Evolutionary conservation across 108 stramenopile genomes (phyloP).

Genomic region (Fragilaria crotonensis): DNA sequence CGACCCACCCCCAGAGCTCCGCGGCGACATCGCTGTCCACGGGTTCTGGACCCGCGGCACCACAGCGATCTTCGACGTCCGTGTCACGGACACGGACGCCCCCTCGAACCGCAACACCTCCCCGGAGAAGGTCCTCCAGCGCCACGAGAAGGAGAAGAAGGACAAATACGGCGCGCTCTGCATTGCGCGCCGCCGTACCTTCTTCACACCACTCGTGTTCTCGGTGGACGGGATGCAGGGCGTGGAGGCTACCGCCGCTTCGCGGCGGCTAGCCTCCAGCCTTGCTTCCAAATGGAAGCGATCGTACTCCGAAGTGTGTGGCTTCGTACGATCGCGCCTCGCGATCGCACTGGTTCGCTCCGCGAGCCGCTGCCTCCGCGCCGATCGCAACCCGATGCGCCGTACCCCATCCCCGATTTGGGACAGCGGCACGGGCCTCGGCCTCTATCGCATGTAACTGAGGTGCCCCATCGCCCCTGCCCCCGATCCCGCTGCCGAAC

Average conservation of each 20-base stretch:
- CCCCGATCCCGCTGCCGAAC: too few species aligned
- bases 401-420: neutral
- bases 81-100: conserved; percentile 28
- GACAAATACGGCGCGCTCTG: conserved; percentile 21
- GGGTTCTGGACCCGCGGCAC: conserved; percentile 22
- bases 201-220: conserved; percentile 26
- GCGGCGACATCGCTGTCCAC: conserved; percentile 16
- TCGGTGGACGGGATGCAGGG: conserved; percentile 27
- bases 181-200: conserved; percentile 8
- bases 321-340: neutral
- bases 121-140: conserved; percentile 6
- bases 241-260: conserved; percentile 9
- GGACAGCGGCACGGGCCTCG: neutral
- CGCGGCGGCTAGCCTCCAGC: neutral
- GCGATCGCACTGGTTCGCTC: neutral
- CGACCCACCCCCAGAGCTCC: conserved; percentile 17
- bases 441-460: neutral
- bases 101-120: conserved; percentile 7
- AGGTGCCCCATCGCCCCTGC: too few species aligned
- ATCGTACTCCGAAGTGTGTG: neutral
- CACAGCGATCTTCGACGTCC: conserved; percentile 24
- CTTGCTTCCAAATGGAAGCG: conserved; percentile 1
- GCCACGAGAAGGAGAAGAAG: conserved; percentile 19
- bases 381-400: neutral
- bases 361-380: neutral